Evolutionary conservation across 2,329 filamentous ascomycete genomes (phyloP).

Genomic region (Monilinia polystroma): DNA sequence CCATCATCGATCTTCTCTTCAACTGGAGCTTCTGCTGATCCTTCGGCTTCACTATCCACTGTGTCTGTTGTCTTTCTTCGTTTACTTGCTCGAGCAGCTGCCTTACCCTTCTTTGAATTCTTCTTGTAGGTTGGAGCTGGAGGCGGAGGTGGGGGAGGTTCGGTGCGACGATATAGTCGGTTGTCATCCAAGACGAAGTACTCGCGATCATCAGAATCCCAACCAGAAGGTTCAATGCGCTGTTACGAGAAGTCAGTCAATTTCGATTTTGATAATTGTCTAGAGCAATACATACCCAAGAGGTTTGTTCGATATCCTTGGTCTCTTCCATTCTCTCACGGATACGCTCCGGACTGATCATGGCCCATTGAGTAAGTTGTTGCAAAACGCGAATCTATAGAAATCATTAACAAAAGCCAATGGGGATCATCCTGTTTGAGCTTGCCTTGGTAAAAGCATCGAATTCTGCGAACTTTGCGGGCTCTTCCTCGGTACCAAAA

Average conservation of each 20-base stretch:
- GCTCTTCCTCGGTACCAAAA: constrained; percentile 74
- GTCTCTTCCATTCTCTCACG: constrained; percentile 82
- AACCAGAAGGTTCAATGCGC: constrained; percentile 81
- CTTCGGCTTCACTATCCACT: constrained; percentile 42
- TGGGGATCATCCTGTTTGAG: constrained; percentile 44
- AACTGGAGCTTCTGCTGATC: constrained; percentile 43
- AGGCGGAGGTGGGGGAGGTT: constrained; percentile 61
- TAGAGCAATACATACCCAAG: constrained; percentile 61
- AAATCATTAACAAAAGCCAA: constrained; percentile 36
- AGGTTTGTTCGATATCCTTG: constrained; percentile 75
- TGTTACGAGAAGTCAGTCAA: constrained; percentile 39
- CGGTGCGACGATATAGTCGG: constrained; percentile 83
- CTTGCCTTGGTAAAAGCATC: constrained; percentile 76
- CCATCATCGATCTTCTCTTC: constrained; percentile 58
- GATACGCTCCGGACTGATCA: constrained; percentile 83
- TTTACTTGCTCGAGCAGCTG: constrained; percentile 67
- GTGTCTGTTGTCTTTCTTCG: constrained; percentile 60
- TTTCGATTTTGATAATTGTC: not conserved
- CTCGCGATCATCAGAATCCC: constrained; percentile 80
- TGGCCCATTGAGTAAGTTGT: constrained; percentile 84
- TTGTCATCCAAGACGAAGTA: constrained; percentile 95
- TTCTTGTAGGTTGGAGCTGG: constrained; percentile 60
- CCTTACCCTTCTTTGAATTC: constrained; percentile 65
- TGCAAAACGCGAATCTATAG: constrained; percentile 72
- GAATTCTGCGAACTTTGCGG: constrained; percentile 74